Conservation (phyloP, 2,329 filamentous ascomycete species). For the Beauveria varroae region DNA sequence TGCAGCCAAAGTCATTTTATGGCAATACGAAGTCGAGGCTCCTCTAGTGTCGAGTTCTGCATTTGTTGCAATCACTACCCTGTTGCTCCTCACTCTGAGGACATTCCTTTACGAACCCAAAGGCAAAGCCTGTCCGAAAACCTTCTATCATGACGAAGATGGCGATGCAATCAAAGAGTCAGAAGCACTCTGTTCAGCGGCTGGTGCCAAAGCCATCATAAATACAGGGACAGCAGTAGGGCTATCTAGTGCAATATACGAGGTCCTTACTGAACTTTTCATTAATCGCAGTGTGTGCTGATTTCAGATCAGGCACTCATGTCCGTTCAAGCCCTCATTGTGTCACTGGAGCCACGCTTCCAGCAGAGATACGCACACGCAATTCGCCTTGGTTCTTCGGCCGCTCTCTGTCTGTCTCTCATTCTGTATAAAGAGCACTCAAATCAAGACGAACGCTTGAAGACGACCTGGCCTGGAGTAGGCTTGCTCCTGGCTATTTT, state of each 20-base stretch:
- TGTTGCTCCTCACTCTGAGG: not conserved
- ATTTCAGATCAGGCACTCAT: not conserved
- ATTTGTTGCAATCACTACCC: not conserved
- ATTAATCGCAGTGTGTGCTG: not conserved
- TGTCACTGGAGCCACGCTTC: not conserved
- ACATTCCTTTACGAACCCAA: not conserved
- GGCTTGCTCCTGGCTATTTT: not conserved
- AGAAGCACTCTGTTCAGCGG: not conserved
- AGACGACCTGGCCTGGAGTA: not conserved
- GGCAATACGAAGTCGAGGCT: not conserved
- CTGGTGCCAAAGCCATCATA: not conserved
- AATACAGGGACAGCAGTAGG: not conserved
- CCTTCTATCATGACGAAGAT: not conserved
- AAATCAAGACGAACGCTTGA: not conserved
- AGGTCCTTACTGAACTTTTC: not conserved
- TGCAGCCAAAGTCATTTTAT: not conserved
- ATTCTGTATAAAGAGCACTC: not conserved
- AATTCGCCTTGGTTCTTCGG: not conserved
- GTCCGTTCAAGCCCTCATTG: not conserved
- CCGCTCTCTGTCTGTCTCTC: not conserved
- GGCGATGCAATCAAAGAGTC: not conserved
- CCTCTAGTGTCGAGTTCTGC: not conserved
- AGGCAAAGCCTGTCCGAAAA: fast-evolving
- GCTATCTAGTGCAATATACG: not conserved
- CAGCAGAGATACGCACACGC: not conserved